phyloP scores from a whole-genome alignment of 129 eudicot genomes.

The Erigeron canadensis region DNA sequence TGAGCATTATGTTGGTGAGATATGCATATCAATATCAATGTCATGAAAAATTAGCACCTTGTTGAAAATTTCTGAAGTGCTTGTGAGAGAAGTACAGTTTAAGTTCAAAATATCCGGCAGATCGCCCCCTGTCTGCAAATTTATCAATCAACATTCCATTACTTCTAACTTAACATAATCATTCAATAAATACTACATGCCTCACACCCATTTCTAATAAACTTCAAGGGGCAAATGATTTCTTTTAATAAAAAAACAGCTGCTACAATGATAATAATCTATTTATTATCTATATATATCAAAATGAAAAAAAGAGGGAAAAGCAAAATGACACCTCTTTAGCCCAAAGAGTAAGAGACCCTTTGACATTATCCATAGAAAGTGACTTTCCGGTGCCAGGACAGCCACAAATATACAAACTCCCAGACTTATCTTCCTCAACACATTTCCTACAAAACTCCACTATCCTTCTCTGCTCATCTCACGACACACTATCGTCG shows the following conservation, averaged over 20 bases:
- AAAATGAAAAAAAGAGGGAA: neutral
- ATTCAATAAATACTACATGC: too few relatives aligned
- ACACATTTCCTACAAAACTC: slow-evolving; percentile 66
- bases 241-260: too few relatives aligned
- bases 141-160: slow-evolving; percentile 18
- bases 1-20: slow-evolving; percentile 16
- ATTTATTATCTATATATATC: too few relatives aligned
- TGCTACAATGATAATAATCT: too few relatives aligned
- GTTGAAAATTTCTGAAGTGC: slow-evolving; percentile 54
- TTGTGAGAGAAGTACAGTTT: slow-evolving; percentile 28
- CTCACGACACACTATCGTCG: slow-evolving; percentile 65
- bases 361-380: slow-evolving; percentile 66
- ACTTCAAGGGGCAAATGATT: too few relatives aligned
- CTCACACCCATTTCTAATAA: too few relatives aligned
- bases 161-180: slow-evolving; percentile 8
- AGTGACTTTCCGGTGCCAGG: slow-evolving; percentile 87
- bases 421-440: slow-evolving; percentile 64
- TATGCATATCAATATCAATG: neutral
- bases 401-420: slow-evolving; percentile 73
- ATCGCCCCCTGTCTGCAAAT: slow-evolving; percentile 54
- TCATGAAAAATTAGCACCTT: slow-evolving; percentile 34
- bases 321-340: slow-evolving; percentile 57
- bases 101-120: slow-evolving; percentile 34
- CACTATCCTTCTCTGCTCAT: slow-evolving; percentile 63
- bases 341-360: slow-evolving; percentile 57